Conservation (phyloP, 495 filamentous ascomycete genomes). For the Penicillium psychrofluorescens region DNA sequence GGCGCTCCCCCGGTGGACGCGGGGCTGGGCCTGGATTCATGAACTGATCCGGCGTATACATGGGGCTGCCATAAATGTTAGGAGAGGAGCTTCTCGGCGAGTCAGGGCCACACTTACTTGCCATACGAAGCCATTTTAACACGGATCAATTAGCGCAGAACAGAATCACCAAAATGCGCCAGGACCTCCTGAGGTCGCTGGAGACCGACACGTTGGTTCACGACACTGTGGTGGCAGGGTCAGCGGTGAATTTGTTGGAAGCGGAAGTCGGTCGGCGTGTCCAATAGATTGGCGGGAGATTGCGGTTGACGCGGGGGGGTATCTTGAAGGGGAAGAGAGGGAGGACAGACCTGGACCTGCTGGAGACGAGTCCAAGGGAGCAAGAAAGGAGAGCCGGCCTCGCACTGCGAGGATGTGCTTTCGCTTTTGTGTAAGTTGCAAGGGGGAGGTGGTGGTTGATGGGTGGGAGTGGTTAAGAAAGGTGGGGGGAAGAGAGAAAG, state of each 20-base stretch:
- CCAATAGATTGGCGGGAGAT: too few relatives aligned
- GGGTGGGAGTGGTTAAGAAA: not conserved
- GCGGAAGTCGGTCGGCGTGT: constrained; percentile 1
- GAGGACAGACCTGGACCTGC: too few relatives aligned
- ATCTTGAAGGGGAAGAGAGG: too few relatives aligned
- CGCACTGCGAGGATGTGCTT: constrained; percentile 23
- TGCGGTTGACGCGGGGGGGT: too few relatives aligned
- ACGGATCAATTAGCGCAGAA: constrained; percentile 6
- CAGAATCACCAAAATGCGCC: constrained; percentile 11
- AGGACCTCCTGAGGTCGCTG: constrained; percentile 20
- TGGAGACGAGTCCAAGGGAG: not conserved
- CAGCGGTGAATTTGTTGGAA: not conserved
- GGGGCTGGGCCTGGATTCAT: constrained; percentile 97
- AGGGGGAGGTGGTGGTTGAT: not conserved
- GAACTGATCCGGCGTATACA: constrained; percentile 68
- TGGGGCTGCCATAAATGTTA: constrained; percentile 23
- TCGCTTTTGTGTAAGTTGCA: not conserved
- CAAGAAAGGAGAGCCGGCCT: constrained; percentile 11
- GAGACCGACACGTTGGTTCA: not conserved
- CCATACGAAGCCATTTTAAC: constrained; percentile 27
- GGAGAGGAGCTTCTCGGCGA: too few relatives aligned
- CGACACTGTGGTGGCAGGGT: not conserved
- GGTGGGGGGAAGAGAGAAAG: constrained; percentile 5
- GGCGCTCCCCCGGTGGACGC: constrained; percentile 76
- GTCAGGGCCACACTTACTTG: constrained; percentile 26